A percentile compares a stretch with the other conserved stretches of the same genome.
These are phyloP conservation scores for Ceriops zippeliana DNA, from an alignment of 345 rosid genomes.

Conservation along the genomic window DNA sequence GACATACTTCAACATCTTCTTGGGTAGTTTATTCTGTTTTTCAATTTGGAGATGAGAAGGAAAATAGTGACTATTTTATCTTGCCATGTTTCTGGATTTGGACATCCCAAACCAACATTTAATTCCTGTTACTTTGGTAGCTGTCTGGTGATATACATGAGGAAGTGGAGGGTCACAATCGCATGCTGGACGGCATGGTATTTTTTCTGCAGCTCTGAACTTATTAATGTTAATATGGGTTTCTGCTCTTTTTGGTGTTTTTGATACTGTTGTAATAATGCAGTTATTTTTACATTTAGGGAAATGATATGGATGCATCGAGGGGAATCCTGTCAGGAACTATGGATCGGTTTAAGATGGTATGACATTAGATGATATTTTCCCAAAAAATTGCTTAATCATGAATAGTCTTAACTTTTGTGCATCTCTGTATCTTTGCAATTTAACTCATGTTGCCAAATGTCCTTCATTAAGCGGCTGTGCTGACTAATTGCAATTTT, in stretches of 20 bases:
- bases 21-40: too few relatives aligned
- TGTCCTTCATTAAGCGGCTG: not conserved
- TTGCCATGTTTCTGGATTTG: not conserved
- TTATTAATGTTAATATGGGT: not conserved
- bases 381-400: too few relatives aligned
- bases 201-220: constrained; percentile 1
- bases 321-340: constrained; percentile 90
- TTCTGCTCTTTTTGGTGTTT: not conserved
- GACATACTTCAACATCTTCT: not conserved
- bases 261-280: constrained; percentile 14
- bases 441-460: not conserved
- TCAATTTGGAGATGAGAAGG: not conserved
- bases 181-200: constrained; percentile 87
- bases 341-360: constrained; percentile 94
- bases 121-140: constrained; percentile 33
- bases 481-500: constrained; percentile 9
- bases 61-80: not conserved
- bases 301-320: constrained; percentile 94
- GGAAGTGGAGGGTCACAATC: constrained; percentile 85
- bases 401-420: too few relatives aligned
- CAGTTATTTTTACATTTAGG: constrained; percentile 39
- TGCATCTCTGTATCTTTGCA: too few relatives aligned
- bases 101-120: constrained; percentile 1
- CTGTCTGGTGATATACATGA: constrained; percentile 89
- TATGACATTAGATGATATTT: constrained; percentile 17